Evolutionary conservation across 371 early-diverging fungal species (phyloP), one percentile per base, ranked within the genome.

Genomic region (Mucor velutinosus): DNA sequence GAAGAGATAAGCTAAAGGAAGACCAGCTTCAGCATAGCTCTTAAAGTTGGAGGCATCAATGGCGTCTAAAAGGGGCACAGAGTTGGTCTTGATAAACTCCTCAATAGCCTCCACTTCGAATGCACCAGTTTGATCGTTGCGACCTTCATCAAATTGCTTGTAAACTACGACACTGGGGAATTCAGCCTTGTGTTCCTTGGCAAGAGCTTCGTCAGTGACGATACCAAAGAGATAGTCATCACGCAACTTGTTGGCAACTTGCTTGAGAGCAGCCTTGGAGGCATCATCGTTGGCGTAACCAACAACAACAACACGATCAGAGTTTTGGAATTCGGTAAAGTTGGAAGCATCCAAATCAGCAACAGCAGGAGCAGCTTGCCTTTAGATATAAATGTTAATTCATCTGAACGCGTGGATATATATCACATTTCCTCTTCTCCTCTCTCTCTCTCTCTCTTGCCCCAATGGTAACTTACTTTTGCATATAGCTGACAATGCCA

Each of bases 71-170:
- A 93, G 77, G 39, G 97, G 97, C 32, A 94, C 80, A 35, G 96
- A 85, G 84, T 89, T 86, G 65, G 82, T 64, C 82, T 87, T 86
- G 76, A 97, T 75, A 74, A 94, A 97, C 33, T 74, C 67, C 47
- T 77, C 70, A 59, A 95, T 67, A 10, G 89, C 89, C 7, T 76
- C 82, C 30, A 75, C 74, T 14, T 67, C 33, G 65, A 90, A 79
- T 41, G 75, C 80, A 11, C 83, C 93, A 19, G 76, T 76, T 69
- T 83, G 87, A 5, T 87, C 81, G 72, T 82, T 84, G 76, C 89
- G 89, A 60, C 91, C 91, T 62, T 95, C 95, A 73, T 97, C 98
- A 68, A 96, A 96, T 76, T 90, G 84, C 85, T 94, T 95, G 90
- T 85, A 97, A 57, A 97, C 74, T 27, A 92, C 90, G 32, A 98